These are phyloP conservation scores for Lolium multiflorum DNA, from an alignment of 176 grass and related monocot species.

Conservation along the genomic window DNA sequence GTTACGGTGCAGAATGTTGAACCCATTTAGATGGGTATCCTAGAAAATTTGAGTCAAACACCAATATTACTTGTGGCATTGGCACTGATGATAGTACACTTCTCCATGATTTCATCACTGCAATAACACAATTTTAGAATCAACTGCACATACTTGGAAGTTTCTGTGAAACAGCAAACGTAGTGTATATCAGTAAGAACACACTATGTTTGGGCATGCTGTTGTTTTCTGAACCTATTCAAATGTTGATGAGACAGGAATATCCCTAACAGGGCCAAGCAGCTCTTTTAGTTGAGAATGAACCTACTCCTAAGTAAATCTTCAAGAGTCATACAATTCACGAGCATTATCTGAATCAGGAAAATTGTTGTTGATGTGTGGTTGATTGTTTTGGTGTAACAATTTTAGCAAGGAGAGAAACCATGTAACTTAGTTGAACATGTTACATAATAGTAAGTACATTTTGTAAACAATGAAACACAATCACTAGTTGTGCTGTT, in stretches of 20 bases:
- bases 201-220: too few species aligned
- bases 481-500: not conserved
- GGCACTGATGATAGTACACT: too few species aligned
- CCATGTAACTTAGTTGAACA: not conserved
- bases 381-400: constrained; percentile 1
- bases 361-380: constrained; percentile 24
- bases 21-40: too few species aligned
- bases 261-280: not conserved
- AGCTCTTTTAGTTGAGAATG: not conserved
- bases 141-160: too few species aligned
- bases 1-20: too few species aligned
- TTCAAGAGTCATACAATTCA: not conserved
- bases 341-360: not conserved
- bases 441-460: not conserved
- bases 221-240: not conserved
- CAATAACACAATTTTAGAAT: too few species aligned
- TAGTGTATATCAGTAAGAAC: too few species aligned
- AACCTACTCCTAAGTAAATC: not conserved
- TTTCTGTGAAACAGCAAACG: too few species aligned
- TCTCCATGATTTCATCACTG: too few species aligned
- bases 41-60: too few species aligned
- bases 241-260: not conserved
- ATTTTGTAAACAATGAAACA: constrained; percentile 4
- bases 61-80: too few species aligned
- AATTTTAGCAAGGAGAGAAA: constrained; percentile 17